phyloP scores from a whole-genome alignment of 441 rosid genomes.

The Rhodomyrtus psidioides region DNA sequence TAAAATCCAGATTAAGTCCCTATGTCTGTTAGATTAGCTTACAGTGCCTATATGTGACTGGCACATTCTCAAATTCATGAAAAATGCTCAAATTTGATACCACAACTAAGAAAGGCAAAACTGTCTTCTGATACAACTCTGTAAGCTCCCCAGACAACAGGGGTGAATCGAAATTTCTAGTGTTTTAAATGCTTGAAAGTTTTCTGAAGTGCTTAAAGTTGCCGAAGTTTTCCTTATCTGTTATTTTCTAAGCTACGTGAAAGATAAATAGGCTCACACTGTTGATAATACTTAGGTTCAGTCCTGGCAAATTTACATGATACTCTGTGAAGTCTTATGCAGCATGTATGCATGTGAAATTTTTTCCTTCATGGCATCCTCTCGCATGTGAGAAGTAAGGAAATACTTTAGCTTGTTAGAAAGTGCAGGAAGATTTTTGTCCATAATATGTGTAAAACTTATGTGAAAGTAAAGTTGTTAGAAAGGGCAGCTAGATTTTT shows the following conservation, averaged over 20 bases:
- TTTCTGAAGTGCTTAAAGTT: not conserved
- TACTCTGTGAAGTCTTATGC: not conserved
- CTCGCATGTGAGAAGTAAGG: not conserved
- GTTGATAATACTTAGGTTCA: not conserved
- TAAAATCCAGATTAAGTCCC: not conserved
- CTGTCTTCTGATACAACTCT: not conserved
- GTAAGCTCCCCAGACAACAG: not conserved
- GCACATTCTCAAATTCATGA: not conserved
- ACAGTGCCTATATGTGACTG: not conserved
- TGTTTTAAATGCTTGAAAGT: not conserved
- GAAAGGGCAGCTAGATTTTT: not conserved
- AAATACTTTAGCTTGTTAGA: not conserved
- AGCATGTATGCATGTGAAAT: not conserved
- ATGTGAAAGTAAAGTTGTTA: too few relatives aligned
- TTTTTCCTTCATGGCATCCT: not conserved
- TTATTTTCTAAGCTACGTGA: not conserved
- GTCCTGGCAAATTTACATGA: not conserved
- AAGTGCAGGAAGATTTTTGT: not conserved
- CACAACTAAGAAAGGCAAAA: not conserved
- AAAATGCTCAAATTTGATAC: not conserved
- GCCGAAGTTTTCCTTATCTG: not conserved
- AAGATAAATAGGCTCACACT: not conserved
- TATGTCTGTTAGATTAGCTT: not conserved
- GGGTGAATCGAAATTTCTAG: not conserved
- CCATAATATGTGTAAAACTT: not conserved